Evolutionary conservation across 768 basidiomycete genomes (phyloP).

Genomic region (Amanita thiersii): DNA sequence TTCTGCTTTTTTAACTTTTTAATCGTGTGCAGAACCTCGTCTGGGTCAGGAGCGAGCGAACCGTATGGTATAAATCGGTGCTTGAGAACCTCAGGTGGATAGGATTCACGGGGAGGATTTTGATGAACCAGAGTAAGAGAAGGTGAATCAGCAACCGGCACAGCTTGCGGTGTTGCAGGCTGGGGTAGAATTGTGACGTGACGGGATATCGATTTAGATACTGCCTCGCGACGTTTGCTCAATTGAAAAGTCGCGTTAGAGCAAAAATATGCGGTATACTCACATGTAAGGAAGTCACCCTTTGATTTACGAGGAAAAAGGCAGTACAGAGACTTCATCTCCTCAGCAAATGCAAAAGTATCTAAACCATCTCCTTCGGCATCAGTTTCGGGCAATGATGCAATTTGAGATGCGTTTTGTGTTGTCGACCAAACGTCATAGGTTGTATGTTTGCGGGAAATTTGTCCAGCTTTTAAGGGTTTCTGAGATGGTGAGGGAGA

Average conservation of each 20-base stretch:
- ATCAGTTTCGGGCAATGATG: conserved; percentile 15
- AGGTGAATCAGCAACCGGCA: conserved; percentile 14
- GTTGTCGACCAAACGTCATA: conserved; percentile 59
- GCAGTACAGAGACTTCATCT: conserved; percentile 51
- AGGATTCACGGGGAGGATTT: conserved; percentile 47
- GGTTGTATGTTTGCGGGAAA: conserved; percentile 44
- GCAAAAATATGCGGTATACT: too few relatives aligned
- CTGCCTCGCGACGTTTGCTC: not conserved
- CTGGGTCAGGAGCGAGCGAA: conserved; percentile 26
- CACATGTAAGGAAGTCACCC: too few relatives aligned
- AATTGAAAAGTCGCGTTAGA: too few relatives aligned
- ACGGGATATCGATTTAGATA: conserved; percentile 38
- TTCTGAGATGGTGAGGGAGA: conserved; percentile 16
- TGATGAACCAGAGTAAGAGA: conserved; percentile 19
- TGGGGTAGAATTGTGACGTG: conserved; percentile 53
- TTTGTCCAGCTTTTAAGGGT: conserved; percentile 35
- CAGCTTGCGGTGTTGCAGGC: conserved; percentile 20
- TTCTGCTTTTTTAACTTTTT: conserved; percentile 7
- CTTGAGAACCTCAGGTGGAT: conserved; percentile 54
- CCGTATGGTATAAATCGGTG: conserved; percentile 61
- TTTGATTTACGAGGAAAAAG: conserved; percentile 58
- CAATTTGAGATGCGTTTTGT: not conserved
- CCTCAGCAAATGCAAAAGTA: conserved; percentile 45
- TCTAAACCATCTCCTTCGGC: conserved; percentile 29
- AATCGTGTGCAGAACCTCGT: conserved; percentile 13